Base-by-base conservation (phyloP, 352 stramenopile genomes). In the Albugo candida region DNA sequence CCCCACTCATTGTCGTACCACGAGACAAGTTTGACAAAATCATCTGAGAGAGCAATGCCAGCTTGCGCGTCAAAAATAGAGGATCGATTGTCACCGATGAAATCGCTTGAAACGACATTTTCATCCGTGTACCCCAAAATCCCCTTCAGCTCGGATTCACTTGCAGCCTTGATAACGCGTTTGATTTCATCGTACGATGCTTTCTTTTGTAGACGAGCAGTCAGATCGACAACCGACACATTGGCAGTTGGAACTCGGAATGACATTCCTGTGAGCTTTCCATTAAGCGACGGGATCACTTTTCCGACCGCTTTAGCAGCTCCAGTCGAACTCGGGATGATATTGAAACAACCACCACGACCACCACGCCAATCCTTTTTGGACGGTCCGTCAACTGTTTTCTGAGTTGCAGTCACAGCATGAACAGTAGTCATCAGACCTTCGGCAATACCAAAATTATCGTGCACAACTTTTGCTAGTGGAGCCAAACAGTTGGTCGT, bases 1-100 rank as follows among this genome's bases (percentile, higher is more conserved):
- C 95, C 95, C 73, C 87, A 97, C 67, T 99, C 95, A 80, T 99
- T 98, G 78, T 99, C 95, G 64, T 99, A 99, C 93, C 94, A 99
- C 53, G 91, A 94, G 45, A 99, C 83, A 56, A 98, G 81, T 92
- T 99, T 99, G 51, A 98, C 91, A 61, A 99, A 99, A 64, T 94
- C 80, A 52, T 93, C 79, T 59, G 94, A 98, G 54, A 99, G 82
- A 53, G 93, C 94, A 65, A 99, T 98, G 56, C 94, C 89, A 41
- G 95, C 94, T 52, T 82, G 65, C 16, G 93, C 87, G 65, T 99
- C 95, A 53, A 99, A 98, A 79, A 98, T 98, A 55, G 85, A 97
- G 41, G 93, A 98, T 55, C 79, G 82, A 45, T 83, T 68, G 70
- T 98, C 91, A 51, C 83, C 81, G 52, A 98, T 80, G 56, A 99